phyloP scores from a whole-genome alignment of 2,329 filamentous ascomycete genomes.

The Chaetomiaceae sp. region DNA sequence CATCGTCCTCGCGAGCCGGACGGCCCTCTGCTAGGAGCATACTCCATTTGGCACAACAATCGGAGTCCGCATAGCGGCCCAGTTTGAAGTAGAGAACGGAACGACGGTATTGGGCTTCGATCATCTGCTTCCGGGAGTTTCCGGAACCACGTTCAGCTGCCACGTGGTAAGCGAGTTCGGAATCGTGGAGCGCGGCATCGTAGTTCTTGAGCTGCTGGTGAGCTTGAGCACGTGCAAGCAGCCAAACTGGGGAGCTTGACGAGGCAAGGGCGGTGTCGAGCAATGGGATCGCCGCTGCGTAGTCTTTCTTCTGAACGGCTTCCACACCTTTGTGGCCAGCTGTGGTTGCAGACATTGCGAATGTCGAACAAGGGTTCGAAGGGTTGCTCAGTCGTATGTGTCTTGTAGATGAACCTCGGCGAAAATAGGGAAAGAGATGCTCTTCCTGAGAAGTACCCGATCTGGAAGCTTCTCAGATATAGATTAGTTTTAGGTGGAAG shows the following conservation, averaged over 20 bases:
- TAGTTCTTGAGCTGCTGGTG: slow-evolving; percentile 62
- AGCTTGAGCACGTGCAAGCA: slow-evolving; percentile 76
- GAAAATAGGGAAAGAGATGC: too few species aligned
- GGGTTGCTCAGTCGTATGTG: too few species aligned
- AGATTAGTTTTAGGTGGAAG: too few species aligned
- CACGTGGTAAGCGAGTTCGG: slow-evolving; percentile 59
- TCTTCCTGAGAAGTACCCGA: too few species aligned
- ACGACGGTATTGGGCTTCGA: slow-evolving; percentile 76
- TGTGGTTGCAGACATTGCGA: slow-evolving; percentile 48
- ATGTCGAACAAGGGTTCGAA: too few species aligned
- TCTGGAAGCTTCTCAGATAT: too few species aligned
- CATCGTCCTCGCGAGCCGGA: slow-evolving; percentile 34
- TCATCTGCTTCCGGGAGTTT: slow-evolving; percentile 61
- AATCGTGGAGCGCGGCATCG: slow-evolving; percentile 63
- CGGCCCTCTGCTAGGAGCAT: slow-evolving; percentile 41
- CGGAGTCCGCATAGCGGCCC: slow-evolving; percentile 68
- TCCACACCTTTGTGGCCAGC: slow-evolving; percentile 59
- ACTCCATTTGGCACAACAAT: slow-evolving; percentile 62
- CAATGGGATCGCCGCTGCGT: slow-evolving; percentile 60
- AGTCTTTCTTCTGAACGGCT: slow-evolving; percentile 60
- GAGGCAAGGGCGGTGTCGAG: slow-evolving; percentile 64
- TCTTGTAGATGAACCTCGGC: too few species aligned
- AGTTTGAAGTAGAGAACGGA: slow-evolving; percentile 69
- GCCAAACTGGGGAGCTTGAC: slow-evolving; percentile 69
- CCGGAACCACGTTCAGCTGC: slow-evolving; percentile 62